Evolutionary conservation across 805 yeast species (phyloP).

Genomic region (Candida hungchunana): DNA sequence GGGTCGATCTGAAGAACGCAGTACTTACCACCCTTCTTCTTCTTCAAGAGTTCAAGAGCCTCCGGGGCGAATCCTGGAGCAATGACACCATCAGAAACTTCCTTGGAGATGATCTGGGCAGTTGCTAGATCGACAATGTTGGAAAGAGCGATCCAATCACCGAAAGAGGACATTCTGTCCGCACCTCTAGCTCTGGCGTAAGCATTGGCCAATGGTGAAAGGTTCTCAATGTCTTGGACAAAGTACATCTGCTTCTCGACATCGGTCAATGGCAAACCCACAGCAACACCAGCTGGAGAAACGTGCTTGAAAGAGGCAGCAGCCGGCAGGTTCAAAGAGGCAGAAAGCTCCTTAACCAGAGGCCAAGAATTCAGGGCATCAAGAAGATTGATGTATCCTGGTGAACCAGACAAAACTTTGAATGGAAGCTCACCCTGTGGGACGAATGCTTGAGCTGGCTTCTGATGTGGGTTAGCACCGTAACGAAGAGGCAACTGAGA

Average conservation of each 20-base stretch:
- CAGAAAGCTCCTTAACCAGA: conserved; percentile 91
- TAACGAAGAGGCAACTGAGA: conserved; percentile 93
- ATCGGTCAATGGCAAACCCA: conserved; percentile 88
- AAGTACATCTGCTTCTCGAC: conserved; percentile 93
- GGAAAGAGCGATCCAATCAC: conserved; percentile 96
- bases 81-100: conserved; percentile 97
- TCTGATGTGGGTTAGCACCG: conserved; percentile 99
- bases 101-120: conserved; percentile 94
- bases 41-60: conserved; percentile 81
- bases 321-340: conserved; percentile 92
- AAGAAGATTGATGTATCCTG: conserved; percentile 94
- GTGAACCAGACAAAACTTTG: conserved; percentile 90
- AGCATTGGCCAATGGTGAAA: conserved; percentile 95
- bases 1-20: conserved; percentile 96
- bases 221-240: conserved; percentile 89
- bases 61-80: conserved; percentile 96
- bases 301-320: conserved; percentile 99
- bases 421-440: conserved; percentile 86
- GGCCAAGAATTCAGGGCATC: conserved; percentile 99
- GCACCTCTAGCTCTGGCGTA: conserved; percentile 99
- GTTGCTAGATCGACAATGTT: conserved; percentile 95
- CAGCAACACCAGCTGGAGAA: conserved; percentile 98
- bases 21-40: conserved; percentile 97
- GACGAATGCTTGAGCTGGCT: conserved; percentile 97
- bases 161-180: conserved; percentile 98